Evolutionary conservation across 768 basidiomycete species (phyloP), one percentile per base, ranked within the genome.

Genomic region (Rubroboletus satanas): DNA sequence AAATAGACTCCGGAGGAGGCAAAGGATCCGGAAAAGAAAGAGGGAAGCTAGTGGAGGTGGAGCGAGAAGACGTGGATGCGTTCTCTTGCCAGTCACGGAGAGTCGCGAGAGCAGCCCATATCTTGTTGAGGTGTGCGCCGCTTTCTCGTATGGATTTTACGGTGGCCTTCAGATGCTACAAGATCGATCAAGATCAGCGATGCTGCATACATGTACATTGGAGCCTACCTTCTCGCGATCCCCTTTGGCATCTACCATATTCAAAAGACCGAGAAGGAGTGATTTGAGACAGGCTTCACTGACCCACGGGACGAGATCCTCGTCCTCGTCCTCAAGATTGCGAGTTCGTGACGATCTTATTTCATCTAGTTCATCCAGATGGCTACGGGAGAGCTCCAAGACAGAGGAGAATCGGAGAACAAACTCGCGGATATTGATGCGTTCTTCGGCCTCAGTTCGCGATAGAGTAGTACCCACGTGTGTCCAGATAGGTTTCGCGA

Each of bases 351-450:
- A 61, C 23, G 58, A 75, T 38, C 69, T 74, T 45, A 85, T 74
- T 49, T 77, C 75, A 29, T 88, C 88, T 8, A 92, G 70, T 55
- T 90, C 86, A 44, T 85, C 82, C 5, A 86, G 66, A 51, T 83
- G 79, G 3, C 69, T 77, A 75, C 45, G 81, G 66, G 39, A 79
- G 23, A 71, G 62, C 72, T 82, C 80, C 60, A 85, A 67, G 15
- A 81, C 52, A 29, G 75, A 72, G 1, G 75, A 73, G 58, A 91
- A 91, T 33, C 90, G 79, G 45, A 87, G 64, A 11, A 81, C 65
- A 65, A 90, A 93, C 69, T 92, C 90, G 53, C 90, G 83, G 41
- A 91, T 84, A 60, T 82, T 74, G 45, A 91, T 79, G 10, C 89
- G 83, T 28, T 78, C 75, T 57, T 87, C 77, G 1, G 78, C 82